Conservation (phyloP, 2,329 filamentous ascomycete species). For the Teratosphaeriaceae sp. region DNA sequence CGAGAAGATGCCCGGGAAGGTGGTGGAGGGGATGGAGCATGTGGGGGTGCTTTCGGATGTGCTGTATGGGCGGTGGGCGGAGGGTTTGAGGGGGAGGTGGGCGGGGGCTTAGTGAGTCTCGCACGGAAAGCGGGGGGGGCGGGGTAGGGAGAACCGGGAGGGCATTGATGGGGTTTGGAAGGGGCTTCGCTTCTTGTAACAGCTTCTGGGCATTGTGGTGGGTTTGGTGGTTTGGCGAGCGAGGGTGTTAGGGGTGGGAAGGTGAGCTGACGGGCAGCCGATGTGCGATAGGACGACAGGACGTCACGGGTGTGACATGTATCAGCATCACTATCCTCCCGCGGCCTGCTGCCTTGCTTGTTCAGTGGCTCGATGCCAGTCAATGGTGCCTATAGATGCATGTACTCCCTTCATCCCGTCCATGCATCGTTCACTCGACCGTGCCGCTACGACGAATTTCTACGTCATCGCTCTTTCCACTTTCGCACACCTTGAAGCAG, state of each 20-base stretch:
- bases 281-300: too few species aligned
- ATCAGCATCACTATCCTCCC: too few species aligned
- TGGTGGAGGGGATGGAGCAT: slow-evolving; percentile 78
- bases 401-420: background rate
- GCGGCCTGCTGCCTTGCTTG: too few species aligned
- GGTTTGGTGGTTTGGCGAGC: background rate
- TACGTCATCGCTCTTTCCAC: too few species aligned
- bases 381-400: too few species aligned
- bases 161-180: background rate
- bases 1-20: slow-evolving; percentile 51
- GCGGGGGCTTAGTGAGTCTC: slow-evolving; percentile 18
- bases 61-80: slow-evolving; percentile 83
- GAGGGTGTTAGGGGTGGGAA: background rate
- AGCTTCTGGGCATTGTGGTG: background rate
- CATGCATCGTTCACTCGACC: slow-evolving; percentile 12
- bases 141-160: too few species aligned
- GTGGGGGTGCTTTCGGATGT: slow-evolving; percentile 83
- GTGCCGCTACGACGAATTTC: slow-evolving; percentile 12
- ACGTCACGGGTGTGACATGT: too few species aligned
- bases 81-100: slow-evolving; percentile 60
- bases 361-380: too few species aligned
- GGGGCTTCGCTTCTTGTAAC: slow-evolving; percentile 2
- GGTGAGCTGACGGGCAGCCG: too few species aligned
- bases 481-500: too few species aligned
- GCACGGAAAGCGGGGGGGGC: background rate